These are phyloP conservation scores for Polymyxa betae DNA, from an alignment of 208 protist genomes.

Conservation along the genomic window DNA sequence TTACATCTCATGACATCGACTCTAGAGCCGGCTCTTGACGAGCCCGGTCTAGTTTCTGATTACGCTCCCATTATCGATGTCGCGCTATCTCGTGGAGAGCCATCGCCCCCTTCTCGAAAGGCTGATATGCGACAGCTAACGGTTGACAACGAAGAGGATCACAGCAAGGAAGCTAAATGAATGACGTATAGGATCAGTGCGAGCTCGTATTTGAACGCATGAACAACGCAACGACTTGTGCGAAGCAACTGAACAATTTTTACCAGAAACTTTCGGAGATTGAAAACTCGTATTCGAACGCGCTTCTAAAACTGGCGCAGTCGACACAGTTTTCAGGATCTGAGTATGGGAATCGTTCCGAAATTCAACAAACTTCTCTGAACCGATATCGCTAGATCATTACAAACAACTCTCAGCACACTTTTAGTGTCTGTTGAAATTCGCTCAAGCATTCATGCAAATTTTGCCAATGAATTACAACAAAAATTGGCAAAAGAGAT, in stretches of 20 bases:
- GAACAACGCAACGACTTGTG: neutral
- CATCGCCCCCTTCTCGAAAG: no score
- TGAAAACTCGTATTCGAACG: neutral
- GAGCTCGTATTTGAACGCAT: conserved; percentile 5
- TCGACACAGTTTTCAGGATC: neutral
- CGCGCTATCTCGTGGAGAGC: no score
- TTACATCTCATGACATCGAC: no score
- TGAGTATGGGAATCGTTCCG: no score
- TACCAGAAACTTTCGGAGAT: neutral
- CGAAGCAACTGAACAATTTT: neutral
- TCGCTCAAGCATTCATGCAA: neutral
- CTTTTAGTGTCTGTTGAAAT: neutral
- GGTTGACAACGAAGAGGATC: neutral
- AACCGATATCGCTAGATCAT: no score
- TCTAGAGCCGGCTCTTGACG: no score
- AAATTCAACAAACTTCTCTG: no score
- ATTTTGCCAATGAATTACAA: neutral
- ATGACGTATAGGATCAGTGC: neutral
- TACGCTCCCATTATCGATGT: no score
- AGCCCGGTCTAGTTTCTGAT: no score
- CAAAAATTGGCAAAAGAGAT: neutral
- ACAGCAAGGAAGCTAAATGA: no score
- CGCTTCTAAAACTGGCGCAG: conserved; percentile 24
- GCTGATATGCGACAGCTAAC: neutral
- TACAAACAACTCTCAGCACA: no score